These are phyloP conservation scores for Vitis hybrid DNA, from an alignment of 177 flowering plant species.

Conservation along the genomic window DNA sequence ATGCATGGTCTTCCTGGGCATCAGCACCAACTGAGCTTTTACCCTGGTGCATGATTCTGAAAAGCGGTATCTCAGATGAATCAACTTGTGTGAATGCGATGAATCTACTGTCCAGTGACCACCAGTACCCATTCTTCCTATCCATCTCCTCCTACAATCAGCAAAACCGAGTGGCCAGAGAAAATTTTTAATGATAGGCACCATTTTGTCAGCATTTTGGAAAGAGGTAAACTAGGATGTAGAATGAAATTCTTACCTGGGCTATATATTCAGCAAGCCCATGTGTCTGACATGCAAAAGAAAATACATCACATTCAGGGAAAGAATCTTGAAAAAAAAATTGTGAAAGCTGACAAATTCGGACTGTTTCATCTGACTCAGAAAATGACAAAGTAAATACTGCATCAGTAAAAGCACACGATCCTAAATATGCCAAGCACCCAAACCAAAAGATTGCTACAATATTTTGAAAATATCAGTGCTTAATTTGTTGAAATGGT, in stretches of 20 bases:
- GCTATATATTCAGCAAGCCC: constrained; percentile 97
- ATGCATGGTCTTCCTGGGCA: constrained; percentile 94
- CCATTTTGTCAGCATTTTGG: background rate
- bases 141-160: constrained; percentile 93
- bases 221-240: background rate
- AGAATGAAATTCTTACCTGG: constrained; percentile 51
- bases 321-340: background rate
- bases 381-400: background rate
- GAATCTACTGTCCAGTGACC: constrained; percentile 87
- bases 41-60: constrained; percentile 94
- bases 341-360: background rate
- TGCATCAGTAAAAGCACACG: background rate
- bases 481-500: background rate
- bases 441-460: background rate
- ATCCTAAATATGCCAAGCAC: background rate
- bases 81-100: constrained; percentile 89
- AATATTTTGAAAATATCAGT: background rate
- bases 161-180: constrained; percentile 10
- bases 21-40: constrained; percentile 79
- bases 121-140: constrained; percentile 91
- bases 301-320: constrained; percentile 4
- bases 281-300: constrained; percentile 65
- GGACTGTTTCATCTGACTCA: background rate
- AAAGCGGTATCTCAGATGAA: constrained; percentile 78
- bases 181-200: background rate